These are phyloP conservation scores for Ceratocystis lukuohia DNA, from an alignment of 2,329 filamentous ascomycete species.

Conservation along the genomic window DNA sequence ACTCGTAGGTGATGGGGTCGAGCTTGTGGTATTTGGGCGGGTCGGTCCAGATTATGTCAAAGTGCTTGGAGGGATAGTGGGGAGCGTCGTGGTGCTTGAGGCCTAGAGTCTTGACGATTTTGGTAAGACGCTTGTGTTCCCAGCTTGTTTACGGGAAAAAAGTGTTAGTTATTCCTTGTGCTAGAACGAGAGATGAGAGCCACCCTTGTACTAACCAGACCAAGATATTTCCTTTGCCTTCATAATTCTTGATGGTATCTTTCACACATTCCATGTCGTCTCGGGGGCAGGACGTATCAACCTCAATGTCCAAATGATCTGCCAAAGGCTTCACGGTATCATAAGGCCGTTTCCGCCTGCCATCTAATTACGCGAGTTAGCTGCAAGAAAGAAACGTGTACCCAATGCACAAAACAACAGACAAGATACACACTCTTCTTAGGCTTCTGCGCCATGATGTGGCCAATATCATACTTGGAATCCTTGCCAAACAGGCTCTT, in stretches of 20 bases:
- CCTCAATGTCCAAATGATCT: conserved; percentile 38
- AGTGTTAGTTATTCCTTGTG: conserved; percentile 1
- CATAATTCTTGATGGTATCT: conserved; percentile 35
- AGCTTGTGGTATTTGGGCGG: conserved; percentile 37
- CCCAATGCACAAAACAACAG: neutral
- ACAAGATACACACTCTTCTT: conserved; percentile 29
- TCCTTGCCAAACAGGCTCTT: conserved; percentile 39
- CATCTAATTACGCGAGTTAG: conserved; percentile 28
- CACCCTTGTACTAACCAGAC: conserved; percentile 32
- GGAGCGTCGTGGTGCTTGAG: conserved; percentile 30
- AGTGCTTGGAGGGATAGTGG: conserved; percentile 38
- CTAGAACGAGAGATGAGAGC: neutral
- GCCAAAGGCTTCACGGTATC: conserved; percentile 45
- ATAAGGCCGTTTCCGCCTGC: conserved; percentile 38
- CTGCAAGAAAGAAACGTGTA: too few relatives aligned
- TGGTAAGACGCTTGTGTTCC: conserved; percentile 41
- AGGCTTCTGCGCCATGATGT: conserved; percentile 45
- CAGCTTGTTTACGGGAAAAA: conserved; percentile 34
- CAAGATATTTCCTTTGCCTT: conserved; percentile 41
- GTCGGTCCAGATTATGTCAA: conserved; percentile 45
- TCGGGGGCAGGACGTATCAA: conserved; percentile 43
- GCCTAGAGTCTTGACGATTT: conserved; percentile 40
- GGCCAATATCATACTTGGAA: conserved; percentile 41
- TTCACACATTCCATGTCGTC: conserved; percentile 43
- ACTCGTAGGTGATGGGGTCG: conserved; percentile 25